Base-by-base conservation (phyloP, 192 early-diverging fungal genomes). In the Irineochytrium annulatum region DNA sequence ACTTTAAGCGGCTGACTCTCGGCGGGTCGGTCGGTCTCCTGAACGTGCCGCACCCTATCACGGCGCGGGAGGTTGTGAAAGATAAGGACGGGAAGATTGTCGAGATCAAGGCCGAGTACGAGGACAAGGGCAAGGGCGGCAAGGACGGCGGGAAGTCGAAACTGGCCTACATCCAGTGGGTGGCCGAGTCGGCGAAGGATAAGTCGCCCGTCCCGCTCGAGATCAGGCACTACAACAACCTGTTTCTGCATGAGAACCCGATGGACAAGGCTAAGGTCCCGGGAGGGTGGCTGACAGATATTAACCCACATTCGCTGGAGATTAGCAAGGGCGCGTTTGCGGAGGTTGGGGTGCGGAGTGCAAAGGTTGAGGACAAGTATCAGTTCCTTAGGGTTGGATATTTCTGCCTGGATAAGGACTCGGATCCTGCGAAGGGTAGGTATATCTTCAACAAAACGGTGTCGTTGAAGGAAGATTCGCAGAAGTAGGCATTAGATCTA, bases 121-220 rank as follows among this genome's bases (percentile, higher is more conserved):
- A 95, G 57, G 78, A 79, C 65, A 80, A 72, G 62, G 54, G 59
- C 24, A 63, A 74, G 54, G 43, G 27, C 26, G 22, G 6, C 46
- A 63, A 74, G 54, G 43, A 29, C 26, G 22, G 6, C 46, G 37
- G 11, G 11, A 91, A 91, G 76, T 93, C 97, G 54, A 99, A 96
- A 83, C n/a, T n/a, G n/a, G 88, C 97, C 1, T 98, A 89, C 74
- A 97, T 99, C 77, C 97, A 99, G 70, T 99, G 97, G 97, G 80
- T 99, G 26, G 91, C 90, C 34, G 86, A 96, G 58, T 90, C 88
- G 24, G 77, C 83, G 31, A 82, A 84, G 61, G 89, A 87, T 65
- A 77, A 81, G 27, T 94, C 91, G 5, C 93, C 97, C 17, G 86
- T 96, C 17, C 71, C 74, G 27, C 64, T 97, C 39, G 90, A 99